Conservation (phyloP, 768 basidiomycete species). For the Boletus sp. region DNA sequence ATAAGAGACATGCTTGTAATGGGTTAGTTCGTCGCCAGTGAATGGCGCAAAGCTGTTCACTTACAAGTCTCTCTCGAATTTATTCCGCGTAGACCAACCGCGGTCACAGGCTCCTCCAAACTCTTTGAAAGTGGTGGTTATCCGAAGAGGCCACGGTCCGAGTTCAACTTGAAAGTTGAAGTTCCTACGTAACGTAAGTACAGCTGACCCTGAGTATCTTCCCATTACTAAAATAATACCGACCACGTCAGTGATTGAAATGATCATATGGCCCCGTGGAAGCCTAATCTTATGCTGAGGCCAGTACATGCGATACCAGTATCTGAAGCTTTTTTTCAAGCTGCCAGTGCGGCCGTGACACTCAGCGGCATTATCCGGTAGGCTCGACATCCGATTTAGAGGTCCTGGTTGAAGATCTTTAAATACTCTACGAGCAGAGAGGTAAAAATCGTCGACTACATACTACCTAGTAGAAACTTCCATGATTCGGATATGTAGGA, state of each 20-base stretch:
- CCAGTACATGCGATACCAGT: too few relatives aligned
- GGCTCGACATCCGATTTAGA: too few relatives aligned
- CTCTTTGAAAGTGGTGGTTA: background rate
- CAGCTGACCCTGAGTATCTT: background rate
- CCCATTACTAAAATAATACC: background rate
- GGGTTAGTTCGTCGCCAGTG: background rate
- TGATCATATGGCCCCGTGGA: too few relatives aligned
- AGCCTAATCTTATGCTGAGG: too few relatives aligned
- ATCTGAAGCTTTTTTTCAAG: too few relatives aligned
- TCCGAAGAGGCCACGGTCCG: background rate
- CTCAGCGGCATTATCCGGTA: too few relatives aligned
- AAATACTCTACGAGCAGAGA: too few relatives aligned
- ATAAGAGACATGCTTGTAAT: slow-evolving; percentile 4
- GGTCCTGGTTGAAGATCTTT: too few relatives aligned
- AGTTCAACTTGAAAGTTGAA: background rate
- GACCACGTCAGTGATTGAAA: background rate
- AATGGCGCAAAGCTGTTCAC: background rate
- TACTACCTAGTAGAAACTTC: background rate
- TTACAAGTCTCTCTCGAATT: background rate
- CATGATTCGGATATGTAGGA: background rate
- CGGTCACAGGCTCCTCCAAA: background rate
- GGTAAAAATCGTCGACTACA: too few relatives aligned
- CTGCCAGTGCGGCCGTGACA: too few relatives aligned
- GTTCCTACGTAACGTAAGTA: background rate
- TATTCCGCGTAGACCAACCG: background rate